Evolutionary conservation across 148 eudicot genomes (phyloP), one percentile per base, ranked within the genome.

Genomic region (Fagopyrum esculentum): DNA sequence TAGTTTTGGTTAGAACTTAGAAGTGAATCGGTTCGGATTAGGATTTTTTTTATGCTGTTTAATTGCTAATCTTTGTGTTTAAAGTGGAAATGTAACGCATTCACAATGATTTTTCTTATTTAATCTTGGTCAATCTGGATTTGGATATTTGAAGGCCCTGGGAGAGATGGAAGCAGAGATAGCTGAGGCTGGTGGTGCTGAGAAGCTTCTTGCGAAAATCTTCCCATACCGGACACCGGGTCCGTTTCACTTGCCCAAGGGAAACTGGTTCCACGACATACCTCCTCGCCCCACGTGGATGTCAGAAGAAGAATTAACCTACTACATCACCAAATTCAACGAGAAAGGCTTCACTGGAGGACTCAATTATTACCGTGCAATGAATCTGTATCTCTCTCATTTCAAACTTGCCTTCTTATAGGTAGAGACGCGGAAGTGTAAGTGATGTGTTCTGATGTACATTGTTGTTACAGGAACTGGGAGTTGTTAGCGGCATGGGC

Each of bases 401-500:
- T 35, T 35, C 40, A 35, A 35, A 35, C 40, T 35, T 35, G 40
- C 40, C 40, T 35, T 35, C 2, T 35, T 35, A 35, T 35, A 35
- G 40, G 40, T 35, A 35, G 40, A 35, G 40, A 35, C 40, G 2
- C 40, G 2, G 40, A 35, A 35, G 40, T 35, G 40, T 35, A 35
- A 35, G 40, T n/a, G 66, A 60, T 26, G 22, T 60, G 35, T 60
- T 9, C 10, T 9, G 8, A 9, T 52, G 6, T 19, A 17, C 60
- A 5, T 52, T 54, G 52, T 9, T 76, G 66, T 66, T 76, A 77
- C 77, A 88, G 91, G 71, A 86, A 73, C 44, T 88, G 92, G 92
- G 89, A 88, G 78, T 73, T 84, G 10, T 81, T 75, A 35, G 86
- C 89, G 1, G 81, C 86, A 56, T 88, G 88, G 89, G 83, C 82